These are phyloP conservation scores for Lophium mytilinum DNA, from an alignment of 495 filamentous ascomycete genomes.

Conservation along the genomic window DNA sequence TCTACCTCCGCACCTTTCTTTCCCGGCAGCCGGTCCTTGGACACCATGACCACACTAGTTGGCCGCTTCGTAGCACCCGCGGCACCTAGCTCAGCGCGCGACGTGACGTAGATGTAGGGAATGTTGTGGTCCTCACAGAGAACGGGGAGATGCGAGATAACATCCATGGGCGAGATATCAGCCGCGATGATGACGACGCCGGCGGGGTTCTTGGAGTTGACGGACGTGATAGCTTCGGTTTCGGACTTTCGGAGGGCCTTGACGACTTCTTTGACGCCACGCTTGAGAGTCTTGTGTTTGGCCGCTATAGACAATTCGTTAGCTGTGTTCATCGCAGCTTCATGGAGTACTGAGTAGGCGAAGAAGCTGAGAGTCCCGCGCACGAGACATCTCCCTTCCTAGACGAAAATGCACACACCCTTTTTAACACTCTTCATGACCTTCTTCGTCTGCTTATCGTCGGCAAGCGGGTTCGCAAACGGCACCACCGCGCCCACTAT, in stretches of 20 bases:
- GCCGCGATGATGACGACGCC: constrained; percentile 87
- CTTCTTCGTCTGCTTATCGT: constrained; percentile 90
- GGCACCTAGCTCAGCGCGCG: constrained; percentile 80
- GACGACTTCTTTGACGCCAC: constrained; percentile 96
- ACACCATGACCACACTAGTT: constrained; percentile 87
- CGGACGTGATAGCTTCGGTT: constrained; percentile 35
- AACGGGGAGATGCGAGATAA: constrained; percentile 93
- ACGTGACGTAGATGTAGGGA: constrained; percentile 85
- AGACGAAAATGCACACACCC: constrained; percentile 49
- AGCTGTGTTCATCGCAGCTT: not conserved
- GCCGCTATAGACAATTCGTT: constrained; percentile 50
- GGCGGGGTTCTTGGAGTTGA: constrained; percentile 47
- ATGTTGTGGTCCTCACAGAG: constrained; percentile 96
- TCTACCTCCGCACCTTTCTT: constrained; percentile 39
- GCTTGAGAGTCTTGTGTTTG: constrained; percentile 86
- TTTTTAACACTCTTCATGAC: constrained; percentile 88
- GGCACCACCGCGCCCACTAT: constrained; percentile 63
- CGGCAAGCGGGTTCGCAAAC: constrained; percentile 85
- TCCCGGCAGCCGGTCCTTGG: constrained; percentile 43
- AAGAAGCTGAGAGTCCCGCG: not conserved
- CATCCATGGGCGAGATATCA: constrained; percentile 95
- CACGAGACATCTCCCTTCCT: too few species aligned
- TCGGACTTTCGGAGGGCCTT: constrained; percentile 90
- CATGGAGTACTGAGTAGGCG: not conserved
- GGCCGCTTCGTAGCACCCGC: constrained; percentile 90